Evolutionary conservation across 2,329 filamentous ascomycete species (phyloP), one percentile per base, ranked within the genome.

Genomic region (Verticillium zaregamsianum): DNA sequence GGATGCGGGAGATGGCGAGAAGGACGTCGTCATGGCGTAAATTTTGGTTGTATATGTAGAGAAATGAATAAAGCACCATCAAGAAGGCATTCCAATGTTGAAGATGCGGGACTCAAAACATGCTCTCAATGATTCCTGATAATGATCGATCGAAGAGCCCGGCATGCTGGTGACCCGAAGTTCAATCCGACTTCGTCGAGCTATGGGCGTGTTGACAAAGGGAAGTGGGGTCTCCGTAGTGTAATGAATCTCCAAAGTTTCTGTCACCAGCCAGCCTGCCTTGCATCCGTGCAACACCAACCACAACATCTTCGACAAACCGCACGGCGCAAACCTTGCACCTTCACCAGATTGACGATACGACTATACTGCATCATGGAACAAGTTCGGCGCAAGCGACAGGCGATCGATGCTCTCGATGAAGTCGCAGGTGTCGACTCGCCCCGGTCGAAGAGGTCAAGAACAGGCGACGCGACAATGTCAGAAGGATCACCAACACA

Each of bases 381-480:
- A 4, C 31, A 61, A 8, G 25, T 60, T 39, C 61, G 59, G 80
- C 75, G 77, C 59, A 88, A 89, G 76, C 82, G 86, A 64, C 81
- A 82, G 62, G 86, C 86, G 61, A 81, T 82, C 33, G 85, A 88
- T 72, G 78, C 84, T 52, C 78, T 89, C 45, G 86, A 87, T 40
- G 84, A 87, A 64, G 72, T 85, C 55, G 73, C 75, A 40, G 83
- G 78, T 61, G 72, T 82, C 61, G 82, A 78, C 57, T 87, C 86
- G 35, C 86, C 86, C 3, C 82, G 80, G 35, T 84, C 84, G 25
- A 89, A 88, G 73, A 82, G 78, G 66, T 86, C 83, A 39, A 79
- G 85, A 64, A 71, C 80, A 39, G 83, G 79, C 65, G 80, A 83
- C 60, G 73, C 62, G 17, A 37, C 59, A 17, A 40, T 66, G 40